Conservation (phyloP, 331 rosid species). For the Dryas integrifolia region DNA sequence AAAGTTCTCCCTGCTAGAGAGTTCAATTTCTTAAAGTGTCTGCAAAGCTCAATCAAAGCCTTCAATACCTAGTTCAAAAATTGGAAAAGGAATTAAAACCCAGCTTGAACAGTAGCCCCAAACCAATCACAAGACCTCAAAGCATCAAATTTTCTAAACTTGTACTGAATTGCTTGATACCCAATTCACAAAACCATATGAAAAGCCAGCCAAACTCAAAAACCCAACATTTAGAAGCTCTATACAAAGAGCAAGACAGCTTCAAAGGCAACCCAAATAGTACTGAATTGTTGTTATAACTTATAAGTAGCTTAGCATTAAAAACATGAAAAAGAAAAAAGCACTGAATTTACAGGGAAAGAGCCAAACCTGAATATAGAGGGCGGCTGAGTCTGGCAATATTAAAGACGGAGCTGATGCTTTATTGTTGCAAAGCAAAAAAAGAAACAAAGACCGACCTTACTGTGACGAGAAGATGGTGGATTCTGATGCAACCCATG, state of each 20-base stretch:
- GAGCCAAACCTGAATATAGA: conserved; percentile 27
- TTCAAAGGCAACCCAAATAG: conserved; percentile 1
- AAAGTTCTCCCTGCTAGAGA: conserved; percentile 6
- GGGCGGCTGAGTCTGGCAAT: conserved; percentile 15
- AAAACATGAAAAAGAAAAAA: neutral
- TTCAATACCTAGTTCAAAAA: conserved; percentile 6
- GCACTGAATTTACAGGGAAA: conserved; percentile 14
- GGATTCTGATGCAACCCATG: conserved; percentile 3
- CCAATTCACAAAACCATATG: conserved; percentile 2
- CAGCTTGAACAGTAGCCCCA: conserved; percentile 9
- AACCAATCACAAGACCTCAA: no score
- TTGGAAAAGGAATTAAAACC: neutral
- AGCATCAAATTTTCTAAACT: no score
- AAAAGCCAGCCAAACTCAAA: neutral
- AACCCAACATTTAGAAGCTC: conserved; percentile 18
- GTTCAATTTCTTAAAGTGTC: conserved; percentile 5
- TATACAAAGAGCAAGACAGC: neutral
- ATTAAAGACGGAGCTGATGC: neutral
- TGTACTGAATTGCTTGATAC: neutral
- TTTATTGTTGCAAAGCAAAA: conserved; percentile 2
- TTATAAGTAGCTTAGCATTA: neutral
- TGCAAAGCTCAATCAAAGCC: conserved; percentile 16
- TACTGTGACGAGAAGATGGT: neutral
- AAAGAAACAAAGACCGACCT: conserved; percentile 12
- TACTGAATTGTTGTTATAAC: neutral